These are phyloP conservation scores for Phytophthora europaea DNA, from an alignment of 352 stramenopile genomes.

Conservation along the genomic window DNA sequence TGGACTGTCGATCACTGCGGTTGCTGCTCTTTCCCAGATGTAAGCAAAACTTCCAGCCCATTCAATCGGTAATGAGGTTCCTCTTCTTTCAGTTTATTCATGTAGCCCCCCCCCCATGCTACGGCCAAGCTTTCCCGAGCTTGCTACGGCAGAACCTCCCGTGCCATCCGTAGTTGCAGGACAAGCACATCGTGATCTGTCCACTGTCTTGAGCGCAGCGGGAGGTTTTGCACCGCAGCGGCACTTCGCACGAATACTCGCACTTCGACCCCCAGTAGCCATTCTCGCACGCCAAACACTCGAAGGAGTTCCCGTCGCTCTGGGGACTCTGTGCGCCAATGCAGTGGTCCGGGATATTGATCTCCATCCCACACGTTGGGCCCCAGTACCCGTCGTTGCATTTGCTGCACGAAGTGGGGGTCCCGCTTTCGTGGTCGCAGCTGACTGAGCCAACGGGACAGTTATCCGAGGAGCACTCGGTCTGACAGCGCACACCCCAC, in stretches of 20 bases:
- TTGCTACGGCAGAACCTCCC: background rate
- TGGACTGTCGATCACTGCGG: too few species aligned
- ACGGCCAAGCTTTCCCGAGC: background rate
- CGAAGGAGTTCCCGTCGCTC: background rate
- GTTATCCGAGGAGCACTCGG: background rate
- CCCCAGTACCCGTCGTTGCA: background rate
- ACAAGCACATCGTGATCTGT: background rate
- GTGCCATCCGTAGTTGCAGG: constrained; percentile 1
- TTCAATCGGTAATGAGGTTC: too few species aligned
- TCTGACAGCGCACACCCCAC: background rate
- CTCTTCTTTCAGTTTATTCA: too few species aligned
- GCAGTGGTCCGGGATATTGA: background rate
- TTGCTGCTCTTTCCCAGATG: too few species aligned
- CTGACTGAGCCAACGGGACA: background rate
- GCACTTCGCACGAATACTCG: background rate
- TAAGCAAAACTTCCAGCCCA: too few species aligned
- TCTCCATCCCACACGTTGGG: background rate
- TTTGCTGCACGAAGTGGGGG: background rate
- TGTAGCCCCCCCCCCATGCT: background rate
- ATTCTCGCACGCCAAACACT: background rate
- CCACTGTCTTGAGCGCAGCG: background rate
- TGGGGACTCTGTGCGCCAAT: background rate
- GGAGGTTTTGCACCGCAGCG: background rate
- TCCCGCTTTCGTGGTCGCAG: background rate
- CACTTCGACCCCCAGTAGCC: background rate